phyloP scores from a whole-genome alignment of 208 protist genomes.

The Angomonas deanei region DNA sequence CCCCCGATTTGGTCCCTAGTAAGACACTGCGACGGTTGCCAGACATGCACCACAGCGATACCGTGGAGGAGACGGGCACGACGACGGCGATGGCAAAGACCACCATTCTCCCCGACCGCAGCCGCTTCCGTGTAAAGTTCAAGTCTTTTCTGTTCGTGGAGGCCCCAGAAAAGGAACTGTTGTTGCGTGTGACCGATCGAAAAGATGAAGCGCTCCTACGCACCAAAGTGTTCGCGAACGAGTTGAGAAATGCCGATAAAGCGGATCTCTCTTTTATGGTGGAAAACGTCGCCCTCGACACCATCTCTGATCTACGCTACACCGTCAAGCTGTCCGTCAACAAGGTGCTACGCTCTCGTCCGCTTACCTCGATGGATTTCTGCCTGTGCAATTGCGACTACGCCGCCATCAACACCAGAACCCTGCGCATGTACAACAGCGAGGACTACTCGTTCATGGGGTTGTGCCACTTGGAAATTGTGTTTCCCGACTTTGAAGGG shows the following conservation, averaged over 20 bases:
- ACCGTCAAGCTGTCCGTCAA: constrained; percentile 50
- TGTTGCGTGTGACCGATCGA: constrained; percentile 26
- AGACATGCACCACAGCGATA: background rate
- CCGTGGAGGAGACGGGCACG: background rate
- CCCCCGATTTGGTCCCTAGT: background rate
- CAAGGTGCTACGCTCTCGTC: constrained; percentile 16
- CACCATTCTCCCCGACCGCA: background rate
- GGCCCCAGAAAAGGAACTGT: constrained; percentile 23
- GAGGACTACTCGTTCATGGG: constrained; percentile 46
- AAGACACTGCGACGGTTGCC: background rate
- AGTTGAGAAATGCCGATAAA: background rate
- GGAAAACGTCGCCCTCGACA: background rate
- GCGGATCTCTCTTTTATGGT: background rate
- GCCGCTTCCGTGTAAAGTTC: background rate
- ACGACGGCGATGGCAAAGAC: background rate
- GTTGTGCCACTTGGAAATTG: constrained; percentile 34
- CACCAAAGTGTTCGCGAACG: constrained; percentile 12
- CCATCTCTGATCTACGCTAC: constrained; percentile 13
- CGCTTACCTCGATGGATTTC: constrained; percentile 66
- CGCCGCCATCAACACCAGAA: constrained; percentile 27
- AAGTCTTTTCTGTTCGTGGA: constrained; percentile 27
- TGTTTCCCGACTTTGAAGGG: background rate
- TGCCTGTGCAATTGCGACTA: constrained; percentile 31
- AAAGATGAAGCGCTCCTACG: constrained; percentile 16
- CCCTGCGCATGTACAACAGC: constrained; percentile 49